phyloP scores from a whole-genome alignment of 2,329 filamentous ascomycete genomes.

The Phyllosticta citriasiana region DNA sequence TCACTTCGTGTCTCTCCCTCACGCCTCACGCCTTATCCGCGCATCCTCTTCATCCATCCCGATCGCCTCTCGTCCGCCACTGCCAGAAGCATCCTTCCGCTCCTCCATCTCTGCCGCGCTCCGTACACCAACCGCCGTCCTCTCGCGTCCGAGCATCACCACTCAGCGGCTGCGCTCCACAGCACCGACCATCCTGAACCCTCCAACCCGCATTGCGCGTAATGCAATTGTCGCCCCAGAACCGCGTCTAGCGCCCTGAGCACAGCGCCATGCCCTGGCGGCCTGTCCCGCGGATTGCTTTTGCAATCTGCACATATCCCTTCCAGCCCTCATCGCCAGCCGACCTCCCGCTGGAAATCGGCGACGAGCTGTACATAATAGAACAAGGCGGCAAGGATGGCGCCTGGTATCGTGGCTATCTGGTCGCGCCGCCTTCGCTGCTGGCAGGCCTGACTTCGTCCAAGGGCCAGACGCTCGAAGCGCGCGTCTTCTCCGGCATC shows the following conservation, averaged over 20 bases:
- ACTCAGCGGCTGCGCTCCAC: background rate
- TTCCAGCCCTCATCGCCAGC: slow-evolving; percentile 79
- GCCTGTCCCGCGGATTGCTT: slow-evolving; percentile 92
- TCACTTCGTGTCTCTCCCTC: background rate
- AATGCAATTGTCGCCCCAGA: slow-evolving; percentile 9
- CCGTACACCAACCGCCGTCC: background rate
- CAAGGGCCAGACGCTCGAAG: slow-evolving; percentile 87
- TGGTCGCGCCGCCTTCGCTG: slow-evolving; percentile 87
- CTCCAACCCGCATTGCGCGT: slow-evolving; percentile 8
- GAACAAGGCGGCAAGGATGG: slow-evolving; percentile 80
- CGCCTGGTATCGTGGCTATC: slow-evolving; percentile 89
- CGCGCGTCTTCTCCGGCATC: slow-evolving; percentile 95
- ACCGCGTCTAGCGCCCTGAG: slow-evolving; percentile 8
- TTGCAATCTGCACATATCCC: slow-evolving; percentile 91
- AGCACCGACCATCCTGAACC: background rate
- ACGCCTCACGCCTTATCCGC: background rate
- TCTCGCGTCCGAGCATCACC: background rate
- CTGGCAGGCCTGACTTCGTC: slow-evolving; percentile 83
- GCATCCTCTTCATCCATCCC: background rate
- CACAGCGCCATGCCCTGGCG: slow-evolving; percentile 52
- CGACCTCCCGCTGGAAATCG: slow-evolving; percentile 92
- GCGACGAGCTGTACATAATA: slow-evolving; percentile 97
- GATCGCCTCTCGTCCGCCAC: background rate
- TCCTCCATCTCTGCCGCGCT: background rate
- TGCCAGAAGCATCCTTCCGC: background rate